Base-by-base conservation (phyloP, 768 basidiomycete genomes). In the Pleurotus salmoneostramineus region DNA sequence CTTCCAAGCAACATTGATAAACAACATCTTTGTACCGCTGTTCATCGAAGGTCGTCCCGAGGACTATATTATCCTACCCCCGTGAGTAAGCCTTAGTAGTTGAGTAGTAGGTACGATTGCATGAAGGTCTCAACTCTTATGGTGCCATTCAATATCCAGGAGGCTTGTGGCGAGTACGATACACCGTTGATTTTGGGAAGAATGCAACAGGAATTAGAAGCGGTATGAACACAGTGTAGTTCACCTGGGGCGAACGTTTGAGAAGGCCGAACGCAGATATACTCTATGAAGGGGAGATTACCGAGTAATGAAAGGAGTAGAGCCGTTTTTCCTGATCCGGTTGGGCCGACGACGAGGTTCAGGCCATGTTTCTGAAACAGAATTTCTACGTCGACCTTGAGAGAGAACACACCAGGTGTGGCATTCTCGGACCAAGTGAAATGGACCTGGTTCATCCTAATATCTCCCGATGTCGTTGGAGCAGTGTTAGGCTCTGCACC, bases 61-160 rank as follows among this genome's bases (percentile, higher is more conserved):
- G 95, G 44, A 90, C 70, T 59, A 96, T 89, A 65, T 95, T 96
- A 44, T 92, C 88, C 70, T 82, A 62, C n/a, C 21, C 21, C 21
- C 21, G 21, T 27, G 10, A 21, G 21, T 34, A 6, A 27, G 17
- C n/a, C 34, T 27, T 45, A 17, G 7, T 2, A 27, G 10, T 17
- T 56, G 15, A 12, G 14, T 7, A 32, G 14, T 15, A 21, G 10
- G 40, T 14, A 32, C 12, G 32, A 17, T 21, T 37, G 3, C n/a
- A 33, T 21, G 34, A 35, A 6, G 47, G 12, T 31, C 52, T 61
- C 34, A 43, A 84, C 86, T 66, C 72, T 76, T 54, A 91, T 89
- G 0, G 88, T 91, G 58, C 88, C 88, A 61, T 91, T 93, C 68
- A 87, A 82, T 2, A 93, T 85, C 91, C 91, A 95, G 3, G 88